These are phyloP conservation scores for Brassica balearica DNA, from an alignment of 441 rosid species.

Conservation along the genomic window DNA sequence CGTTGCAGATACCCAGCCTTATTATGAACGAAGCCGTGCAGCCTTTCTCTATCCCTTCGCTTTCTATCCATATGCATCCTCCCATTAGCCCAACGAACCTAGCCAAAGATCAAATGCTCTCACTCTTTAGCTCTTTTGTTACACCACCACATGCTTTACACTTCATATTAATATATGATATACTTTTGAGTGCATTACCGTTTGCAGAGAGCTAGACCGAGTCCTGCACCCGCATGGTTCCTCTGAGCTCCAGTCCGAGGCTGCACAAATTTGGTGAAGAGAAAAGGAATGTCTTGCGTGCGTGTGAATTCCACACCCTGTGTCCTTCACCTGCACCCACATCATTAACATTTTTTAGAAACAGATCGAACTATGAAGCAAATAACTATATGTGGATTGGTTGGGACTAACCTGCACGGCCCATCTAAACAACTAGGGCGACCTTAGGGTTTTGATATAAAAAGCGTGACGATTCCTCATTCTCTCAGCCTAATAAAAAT, in stretches of 20 bases:
- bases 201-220: constrained; percentile 91
- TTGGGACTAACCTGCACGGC: constrained; percentile 63
- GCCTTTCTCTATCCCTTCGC: constrained; percentile 83
- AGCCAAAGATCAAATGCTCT: constrained; percentile 28
- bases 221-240: constrained; percentile 64
- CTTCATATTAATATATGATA: too few relatives aligned
- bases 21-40: constrained; percentile 64
- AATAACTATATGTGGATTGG: neutral
- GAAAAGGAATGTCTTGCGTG: constrained; percentile 72
- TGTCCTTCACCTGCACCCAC: constrained; percentile 72
- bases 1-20: constrained; percentile 66
- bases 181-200: constrained; percentile 51
- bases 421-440: too few relatives aligned
- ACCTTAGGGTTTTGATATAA: too few relatives aligned
- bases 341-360: constrained; percentile 9
- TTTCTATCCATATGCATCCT: constrained; percentile 89
- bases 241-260: constrained; percentile 57
- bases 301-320: constrained; percentile 80
- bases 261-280: constrained; percentile 75
- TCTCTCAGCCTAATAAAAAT: too few relatives aligned
- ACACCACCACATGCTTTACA: neutral
- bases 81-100: constrained; percentile 92
- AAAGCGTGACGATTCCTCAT: too few relatives aligned
- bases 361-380: neutral
- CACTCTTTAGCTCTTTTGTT: constrained; percentile 27